phyloP scores from a whole-genome alignment of 208 protist genomes.

The Balamuthia mandrillaris region DNA sequence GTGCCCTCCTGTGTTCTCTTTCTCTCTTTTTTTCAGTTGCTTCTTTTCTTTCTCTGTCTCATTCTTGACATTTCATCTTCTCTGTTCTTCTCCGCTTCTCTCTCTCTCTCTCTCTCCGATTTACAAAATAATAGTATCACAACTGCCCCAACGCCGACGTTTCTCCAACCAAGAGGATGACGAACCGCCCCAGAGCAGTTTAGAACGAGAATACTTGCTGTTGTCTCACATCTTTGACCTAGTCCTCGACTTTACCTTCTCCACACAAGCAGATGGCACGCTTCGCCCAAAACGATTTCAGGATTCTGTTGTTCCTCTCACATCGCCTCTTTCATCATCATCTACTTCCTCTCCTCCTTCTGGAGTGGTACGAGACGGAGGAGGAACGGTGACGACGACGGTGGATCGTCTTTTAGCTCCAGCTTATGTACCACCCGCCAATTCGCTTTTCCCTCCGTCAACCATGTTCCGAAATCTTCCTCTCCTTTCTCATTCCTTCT shows the following conservation, averaged over 20 bases:
- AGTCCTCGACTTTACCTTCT: not conserved
- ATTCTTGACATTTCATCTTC: not conserved
- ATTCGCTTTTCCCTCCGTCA: not conserved
- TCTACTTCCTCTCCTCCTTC: not conserved
- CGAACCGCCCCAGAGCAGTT: not conserved
- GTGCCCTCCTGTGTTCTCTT: no score
- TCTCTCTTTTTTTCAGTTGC: not conserved
- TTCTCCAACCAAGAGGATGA: not conserved
- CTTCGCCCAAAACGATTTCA: not conserved
- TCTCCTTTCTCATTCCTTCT: not conserved
- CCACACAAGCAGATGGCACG: not conserved
- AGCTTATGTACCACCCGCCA: not conserved
- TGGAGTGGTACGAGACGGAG: no score
- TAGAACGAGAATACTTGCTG: no score
- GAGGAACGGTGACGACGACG: not conserved
- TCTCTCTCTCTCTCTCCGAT: not conserved
- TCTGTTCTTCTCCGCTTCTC: not conserved
- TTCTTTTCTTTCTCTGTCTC: not conserved
- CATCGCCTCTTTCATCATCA: not conserved
- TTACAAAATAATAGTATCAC: not conserved
- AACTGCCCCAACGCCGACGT: not conserved
- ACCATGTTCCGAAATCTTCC: not conserved
- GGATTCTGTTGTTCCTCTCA: not conserved
- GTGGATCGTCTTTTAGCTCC: not conserved
- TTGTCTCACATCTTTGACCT: not conserved